Conservation (phyloP, 2,329 filamentous ascomycete species). For the Xylariales sp. region DNA sequence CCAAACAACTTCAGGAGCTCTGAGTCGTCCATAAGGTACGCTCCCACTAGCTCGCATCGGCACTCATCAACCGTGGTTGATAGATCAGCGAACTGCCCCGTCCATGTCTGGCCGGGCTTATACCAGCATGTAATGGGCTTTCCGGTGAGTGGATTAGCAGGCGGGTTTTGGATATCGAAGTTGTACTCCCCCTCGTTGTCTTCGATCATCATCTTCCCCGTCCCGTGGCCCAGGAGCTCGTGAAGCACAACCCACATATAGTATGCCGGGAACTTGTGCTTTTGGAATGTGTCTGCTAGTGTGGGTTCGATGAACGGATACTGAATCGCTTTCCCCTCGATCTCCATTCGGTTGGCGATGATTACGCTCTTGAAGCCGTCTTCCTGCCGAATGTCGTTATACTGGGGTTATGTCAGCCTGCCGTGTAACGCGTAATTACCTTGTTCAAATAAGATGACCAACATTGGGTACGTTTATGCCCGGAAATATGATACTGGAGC, state of each 20-base stretch:
- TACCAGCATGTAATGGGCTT: slow-evolving; percentile 69
- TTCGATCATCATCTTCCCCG: slow-evolving; percentile 70
- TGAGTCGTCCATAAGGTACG: slow-evolving; percentile 57
- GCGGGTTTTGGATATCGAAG: slow-evolving; percentile 68
- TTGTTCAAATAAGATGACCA: slow-evolving; percentile 26
- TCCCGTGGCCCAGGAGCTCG: slow-evolving; percentile 73
- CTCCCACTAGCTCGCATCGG: slow-evolving; percentile 56
- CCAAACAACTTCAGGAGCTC: slow-evolving; percentile 59
- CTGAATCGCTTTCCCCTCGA: slow-evolving; percentile 58
- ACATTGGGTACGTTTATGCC: slow-evolving; percentile 60
- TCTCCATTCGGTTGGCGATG: slow-evolving; percentile 67
- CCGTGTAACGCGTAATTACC: too few species aligned
- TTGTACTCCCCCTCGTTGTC: slow-evolving; percentile 65
- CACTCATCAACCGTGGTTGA: slow-evolving; percentile 71
- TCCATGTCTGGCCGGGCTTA: slow-evolving; percentile 73
- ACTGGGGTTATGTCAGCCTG: slow-evolving; percentile 47
- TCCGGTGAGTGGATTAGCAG: slow-evolving; percentile 65
- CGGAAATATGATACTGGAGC: slow-evolving; percentile 56
- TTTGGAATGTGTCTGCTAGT: slow-evolving; percentile 62
- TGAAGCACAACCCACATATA: slow-evolving; percentile 80
- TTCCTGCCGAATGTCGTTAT: slow-evolving; percentile 68
- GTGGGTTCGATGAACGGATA: slow-evolving; percentile 63
- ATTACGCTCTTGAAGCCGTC: slow-evolving; percentile 74
- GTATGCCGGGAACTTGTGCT: slow-evolving; percentile 73
- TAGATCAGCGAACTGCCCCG: slow-evolving; percentile 67